Base-by-base conservation (phyloP, 768 basidiomycete genomes). In the Dictyophora rubrovolvata region DNA sequence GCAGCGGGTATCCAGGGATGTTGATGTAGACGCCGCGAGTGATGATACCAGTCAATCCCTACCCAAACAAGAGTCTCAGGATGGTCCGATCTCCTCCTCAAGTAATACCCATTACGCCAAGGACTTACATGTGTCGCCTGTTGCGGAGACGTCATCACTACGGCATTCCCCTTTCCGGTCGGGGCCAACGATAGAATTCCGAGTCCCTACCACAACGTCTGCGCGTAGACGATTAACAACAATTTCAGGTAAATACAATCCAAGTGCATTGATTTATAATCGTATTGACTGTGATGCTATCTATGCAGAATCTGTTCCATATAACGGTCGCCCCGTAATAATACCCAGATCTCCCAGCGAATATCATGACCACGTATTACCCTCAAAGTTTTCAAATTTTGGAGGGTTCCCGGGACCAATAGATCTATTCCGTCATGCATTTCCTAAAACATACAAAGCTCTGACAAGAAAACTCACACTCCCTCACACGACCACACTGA, bases 381-480 rank as follows among this genome's bases (percentile, higher is more conserved):
- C 33, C 16, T 34, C 51, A 10, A 59, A 53, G 16, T 37, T 53
- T 33, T 17, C 34, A 20, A 61, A 54, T 1, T 65, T 67, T 34
- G 69, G 68, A 0, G 71, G 74, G 8, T 73, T 75, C 66, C 70
- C 75, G 18, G 68, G 70, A 54, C 66, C 71, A 9, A 48, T 68
- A 58, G 60, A 68, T 21, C 60, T 86, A 1, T 70, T 91, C 28
- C 62, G 72, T 10, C 73, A 73, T 22, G 69, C 85, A 34, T 89
- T 93, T 54, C 94, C 93, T 0, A 69, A 77, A 8, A 60, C 85
- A 20, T 72, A 80, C 47, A 77, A 74, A 50, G 79, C 73, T 46
- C 69, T 95, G 34, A 79, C 77, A 10, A 79, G 82, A 50, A 90
- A 86, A 0, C 62, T 93, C 37, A 94, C 92, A 1, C 79, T 94